These are phyloP conservation scores for Cynanchum wilfordii DNA, from an alignment of 257 asterid genomes.

Conservation along the genomic window DNA sequence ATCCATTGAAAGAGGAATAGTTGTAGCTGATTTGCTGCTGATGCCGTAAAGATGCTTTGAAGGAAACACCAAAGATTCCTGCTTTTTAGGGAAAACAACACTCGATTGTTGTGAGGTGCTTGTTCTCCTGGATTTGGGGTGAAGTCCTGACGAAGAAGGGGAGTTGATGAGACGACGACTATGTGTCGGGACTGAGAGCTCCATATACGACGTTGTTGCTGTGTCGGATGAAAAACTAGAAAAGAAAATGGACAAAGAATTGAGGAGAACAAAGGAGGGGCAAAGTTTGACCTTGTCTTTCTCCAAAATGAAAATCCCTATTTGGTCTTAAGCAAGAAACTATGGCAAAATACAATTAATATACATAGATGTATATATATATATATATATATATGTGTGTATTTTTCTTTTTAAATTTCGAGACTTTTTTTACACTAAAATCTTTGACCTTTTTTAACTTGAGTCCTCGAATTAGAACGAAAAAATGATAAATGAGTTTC, in stretches of 20 bases:
- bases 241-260: background rate
- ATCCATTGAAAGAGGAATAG: conserved; percentile 32
- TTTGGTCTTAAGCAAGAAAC: no score
- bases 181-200: conserved; percentile 40
- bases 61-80: conserved; percentile 24
- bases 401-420: no score
- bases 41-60: conserved; percentile 11
- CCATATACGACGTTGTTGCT: conserved; percentile 31
- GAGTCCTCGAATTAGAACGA: background rate
- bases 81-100: conserved; percentile 20
- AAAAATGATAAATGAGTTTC: background rate
- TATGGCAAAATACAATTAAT: no score
- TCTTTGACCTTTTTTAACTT: no score
- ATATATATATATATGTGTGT: no score
- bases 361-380: no score
- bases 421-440: no score
- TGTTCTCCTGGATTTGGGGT: conserved; percentile 15
- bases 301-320: no score
- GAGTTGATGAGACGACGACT: conserved; percentile 16
- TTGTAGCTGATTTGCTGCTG: conserved; percentile 11
- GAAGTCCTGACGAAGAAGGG: conserved; percentile 22
- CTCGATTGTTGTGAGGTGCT: conserved; percentile 29
- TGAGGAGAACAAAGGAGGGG: no score
- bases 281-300: no score
- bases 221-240: background rate